These are phyloP conservation scores for Lomentospora prolificans DNA, from an alignment of 2,329 filamentous ascomycete species.

Conservation along the genomic window DNA sequence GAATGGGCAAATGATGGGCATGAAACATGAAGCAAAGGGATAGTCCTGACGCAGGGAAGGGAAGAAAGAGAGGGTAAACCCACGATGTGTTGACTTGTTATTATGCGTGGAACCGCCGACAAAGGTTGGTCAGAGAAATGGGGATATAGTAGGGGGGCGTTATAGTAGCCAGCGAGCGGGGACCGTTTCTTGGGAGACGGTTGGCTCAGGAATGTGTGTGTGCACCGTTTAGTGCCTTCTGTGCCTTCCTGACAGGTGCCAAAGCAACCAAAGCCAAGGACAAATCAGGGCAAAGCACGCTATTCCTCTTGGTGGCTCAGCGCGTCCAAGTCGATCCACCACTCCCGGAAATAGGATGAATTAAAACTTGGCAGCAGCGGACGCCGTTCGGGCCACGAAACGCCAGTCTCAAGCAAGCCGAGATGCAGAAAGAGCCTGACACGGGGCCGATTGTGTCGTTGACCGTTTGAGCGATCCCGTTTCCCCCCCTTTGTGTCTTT, in stretches of 20 bases:
- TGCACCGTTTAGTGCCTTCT: not conserved
- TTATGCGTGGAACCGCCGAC: constrained; percentile 2
- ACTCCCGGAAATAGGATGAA: not conserved
- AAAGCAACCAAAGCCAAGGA: not conserved
- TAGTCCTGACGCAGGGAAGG: not conserved
- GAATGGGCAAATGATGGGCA: not conserved
- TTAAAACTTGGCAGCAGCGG: not conserved
- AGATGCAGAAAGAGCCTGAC: not conserved
- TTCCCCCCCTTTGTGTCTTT: not conserved
- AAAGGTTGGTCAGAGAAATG: not conserved
- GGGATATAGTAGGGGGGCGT: not conserved
- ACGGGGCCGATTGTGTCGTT: not conserved
- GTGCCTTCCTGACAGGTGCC: not conserved
- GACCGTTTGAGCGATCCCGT: not conserved
- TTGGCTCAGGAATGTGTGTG: not conserved
- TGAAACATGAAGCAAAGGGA: not conserved
- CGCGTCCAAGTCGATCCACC: not conserved
- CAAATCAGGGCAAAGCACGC: not conserved
- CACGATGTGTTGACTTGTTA: constrained; percentile 2
- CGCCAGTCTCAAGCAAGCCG: constrained; percentile 1
- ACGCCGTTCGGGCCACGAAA: not conserved
- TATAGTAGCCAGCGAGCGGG: not conserved
- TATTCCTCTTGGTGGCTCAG: not conserved
- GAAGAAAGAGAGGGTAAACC: not conserved
- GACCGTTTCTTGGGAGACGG: constrained; percentile 8